Evolutionary conservation across 1,284 basidiomycete species (phyloP).

Genomic region (Irpex rosettiformis): DNA sequence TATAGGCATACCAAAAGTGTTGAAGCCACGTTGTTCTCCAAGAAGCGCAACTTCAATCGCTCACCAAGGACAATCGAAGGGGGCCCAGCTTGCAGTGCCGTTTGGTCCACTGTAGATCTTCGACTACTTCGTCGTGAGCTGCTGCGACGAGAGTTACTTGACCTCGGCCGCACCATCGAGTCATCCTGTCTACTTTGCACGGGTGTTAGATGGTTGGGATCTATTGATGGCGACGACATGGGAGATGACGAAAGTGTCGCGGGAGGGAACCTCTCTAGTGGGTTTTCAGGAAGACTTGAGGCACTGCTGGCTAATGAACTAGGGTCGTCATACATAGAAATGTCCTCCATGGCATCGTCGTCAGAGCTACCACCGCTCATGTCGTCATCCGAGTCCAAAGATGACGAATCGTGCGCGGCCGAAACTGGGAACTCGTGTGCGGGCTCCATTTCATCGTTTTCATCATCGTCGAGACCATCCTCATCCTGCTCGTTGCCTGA

Average conservation of each 20-base stretch:
- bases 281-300: conserved; percentile 18
- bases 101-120: conserved; percentile 37
- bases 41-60: conserved; percentile 71
- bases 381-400: conserved; percentile 72
- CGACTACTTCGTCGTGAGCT: conserved; percentile 53
- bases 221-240: conserved; percentile 22
- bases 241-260: conserved; percentile 19
- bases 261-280: conserved; percentile 22
- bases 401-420: conserved; percentile 46
- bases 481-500: conserved; percentile 52
- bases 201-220: conserved; percentile 10
- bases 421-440: conserved; percentile 74
- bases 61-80: conserved; percentile 61
- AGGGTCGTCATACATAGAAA: conserved; percentile 63
- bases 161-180: conserved; percentile 34
- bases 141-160: conserved; percentile 45
- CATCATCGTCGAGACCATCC: conserved; percentile 52
- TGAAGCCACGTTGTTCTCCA: conserved; percentile 69
- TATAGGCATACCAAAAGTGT: conserved; percentile 64
- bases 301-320: conserved; percentile 16
- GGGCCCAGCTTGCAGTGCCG: conserved; percentile 9
- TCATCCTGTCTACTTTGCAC: conserved; percentile 28
- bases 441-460: conserved; percentile 64
- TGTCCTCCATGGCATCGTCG: conserved; percentile 75
- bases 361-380: conserved; percentile 70